phyloP scores from a whole-genome alignment of 2,329 filamentous ascomycete species.

The Aspergillus sp. region DNA sequence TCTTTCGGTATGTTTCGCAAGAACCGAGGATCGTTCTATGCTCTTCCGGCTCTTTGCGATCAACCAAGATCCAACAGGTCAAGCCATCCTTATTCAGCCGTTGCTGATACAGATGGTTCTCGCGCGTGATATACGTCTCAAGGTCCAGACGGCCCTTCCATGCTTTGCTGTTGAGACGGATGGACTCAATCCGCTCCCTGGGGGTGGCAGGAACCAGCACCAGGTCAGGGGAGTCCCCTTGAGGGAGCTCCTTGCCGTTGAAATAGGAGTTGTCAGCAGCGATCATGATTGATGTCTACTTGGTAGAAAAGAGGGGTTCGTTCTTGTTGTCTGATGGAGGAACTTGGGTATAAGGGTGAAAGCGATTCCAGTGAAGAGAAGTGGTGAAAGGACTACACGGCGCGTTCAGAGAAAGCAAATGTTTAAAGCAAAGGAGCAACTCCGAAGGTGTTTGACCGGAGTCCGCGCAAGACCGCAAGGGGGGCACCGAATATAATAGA shows the following conservation, averaged over 20 bases:
- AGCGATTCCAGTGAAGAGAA: not conserved
- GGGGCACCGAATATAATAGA: not conserved
- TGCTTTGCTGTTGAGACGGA: slow-evolving; percentile 56
- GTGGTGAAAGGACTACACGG: not conserved
- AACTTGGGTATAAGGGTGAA: not conserved
- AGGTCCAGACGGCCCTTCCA: slow-evolving; percentile 61
- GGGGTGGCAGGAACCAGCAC: slow-evolving; percentile 57
- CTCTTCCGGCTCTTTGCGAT: slow-evolving; percentile 43
- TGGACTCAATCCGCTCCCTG: slow-evolving; percentile 55
- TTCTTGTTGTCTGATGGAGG: not conserved
- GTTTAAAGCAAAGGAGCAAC: not conserved
- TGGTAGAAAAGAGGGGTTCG: not conserved
- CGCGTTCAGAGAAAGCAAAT: not conserved
- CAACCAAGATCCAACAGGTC: slow-evolving; percentile 62
- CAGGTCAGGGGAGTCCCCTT: slow-evolving; percentile 53
- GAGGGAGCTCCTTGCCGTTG: slow-evolving; percentile 42
- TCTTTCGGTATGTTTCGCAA: slow-evolving; percentile 57
- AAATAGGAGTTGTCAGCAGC: slow-evolving; percentile 32
- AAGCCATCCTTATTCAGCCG: slow-evolving; percentile 58
- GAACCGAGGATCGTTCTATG: slow-evolving; percentile 55
- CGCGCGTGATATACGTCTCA: slow-evolving; percentile 60
- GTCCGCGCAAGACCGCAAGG: slow-evolving; percentile 1
- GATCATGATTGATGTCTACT: slow-evolving; percentile 38
- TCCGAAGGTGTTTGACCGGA: slow-evolving; percentile 1
- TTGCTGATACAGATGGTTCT: slow-evolving; percentile 55